Evolutionary conservation across 305 asterid genomes (phyloP).

Genomic region (Petunia hybrid): DNA sequence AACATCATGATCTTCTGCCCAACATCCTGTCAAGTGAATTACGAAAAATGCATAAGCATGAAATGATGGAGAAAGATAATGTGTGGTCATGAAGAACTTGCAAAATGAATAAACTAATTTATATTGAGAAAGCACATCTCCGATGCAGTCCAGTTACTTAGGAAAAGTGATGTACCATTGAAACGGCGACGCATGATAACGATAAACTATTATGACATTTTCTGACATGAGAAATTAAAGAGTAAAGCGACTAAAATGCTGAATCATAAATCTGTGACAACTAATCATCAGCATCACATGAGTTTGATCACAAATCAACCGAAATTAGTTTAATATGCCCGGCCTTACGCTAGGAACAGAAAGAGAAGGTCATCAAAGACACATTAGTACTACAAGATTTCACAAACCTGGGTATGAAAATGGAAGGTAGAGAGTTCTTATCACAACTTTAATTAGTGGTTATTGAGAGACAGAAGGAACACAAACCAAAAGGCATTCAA

Average conservation of each 20-base stretch:
- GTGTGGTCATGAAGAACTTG: not conserved
- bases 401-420: not conserved
- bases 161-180: conserved; percentile 1
- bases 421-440: not conserved
- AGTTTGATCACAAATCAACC: not conserved
- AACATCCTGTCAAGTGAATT: conserved; percentile 53
- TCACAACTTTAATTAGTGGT: not conserved
- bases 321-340: conserved; percentile 17
- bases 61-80: conserved; percentile 8
- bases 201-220: not conserved
- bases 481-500: conserved; percentile 24
- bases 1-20: conserved; percentile 60
- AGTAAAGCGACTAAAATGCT: not conserved
- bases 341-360: not conserved
- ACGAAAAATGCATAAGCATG: conserved; percentile 29
- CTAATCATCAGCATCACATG: not conserved
- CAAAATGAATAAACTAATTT: not conserved
- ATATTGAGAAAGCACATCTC: not conserved
- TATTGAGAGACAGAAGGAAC: conserved; percentile 22
- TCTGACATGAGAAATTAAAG: not conserved
- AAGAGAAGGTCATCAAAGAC: not conserved
- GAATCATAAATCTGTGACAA: conserved; percentile 9
- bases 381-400: conserved; percentile 26
- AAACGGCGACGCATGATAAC: conserved; percentile 6
- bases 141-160: not conserved